Conservation (phyloP, 2,329 filamentous ascomycete genomes). For the Thielaviopsis punctulata region DNA sequence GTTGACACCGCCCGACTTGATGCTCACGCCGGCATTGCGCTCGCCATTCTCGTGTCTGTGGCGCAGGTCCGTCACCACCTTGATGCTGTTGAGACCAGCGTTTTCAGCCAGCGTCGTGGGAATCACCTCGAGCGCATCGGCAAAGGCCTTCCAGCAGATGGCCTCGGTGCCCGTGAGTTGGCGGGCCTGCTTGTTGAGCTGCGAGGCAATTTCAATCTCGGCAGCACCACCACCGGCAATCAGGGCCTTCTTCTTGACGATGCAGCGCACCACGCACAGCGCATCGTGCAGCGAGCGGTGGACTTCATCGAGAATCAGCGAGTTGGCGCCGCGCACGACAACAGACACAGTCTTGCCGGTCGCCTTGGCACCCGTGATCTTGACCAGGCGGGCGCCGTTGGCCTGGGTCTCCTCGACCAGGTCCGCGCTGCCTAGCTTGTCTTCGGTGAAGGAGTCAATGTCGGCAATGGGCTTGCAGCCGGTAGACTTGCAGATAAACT, state of each 20-base stretch:
- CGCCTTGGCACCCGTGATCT: conserved; percentile 79
- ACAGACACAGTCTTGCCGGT: conserved; percentile 82
- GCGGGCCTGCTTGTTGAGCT: conserved; percentile 66
- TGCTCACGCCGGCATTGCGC: conserved; percentile 91
- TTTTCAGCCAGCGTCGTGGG: conserved; percentile 96
- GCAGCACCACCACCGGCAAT: conserved; percentile 93
- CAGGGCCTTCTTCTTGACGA: conserved; percentile 99
- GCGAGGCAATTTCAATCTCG: conserved; percentile 87
- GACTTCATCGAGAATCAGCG: conserved; percentile 86
- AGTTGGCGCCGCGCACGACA: conserved; percentile 86
- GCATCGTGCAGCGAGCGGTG: conserved; percentile 94
- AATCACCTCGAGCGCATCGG: conserved; percentile 91
- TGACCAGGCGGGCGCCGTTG: conserved; percentile 80
- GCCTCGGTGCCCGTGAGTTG: conserved; percentile 79
- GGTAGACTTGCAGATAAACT: conserved; percentile 98
- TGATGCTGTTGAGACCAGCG: conserved; percentile 93
- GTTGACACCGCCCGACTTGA: conserved; percentile 94
- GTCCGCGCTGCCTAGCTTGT: conserved; percentile 89
- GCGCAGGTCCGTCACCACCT: conserved; percentile 89
- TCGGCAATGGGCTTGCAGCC: conserved; percentile 98
- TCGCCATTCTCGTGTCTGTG: conserved; percentile 91
- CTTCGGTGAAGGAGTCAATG: conserved; percentile 95
- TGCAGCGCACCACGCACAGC: conserved; percentile 87
- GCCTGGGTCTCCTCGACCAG: conserved; percentile 82
- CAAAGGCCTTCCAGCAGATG: conserved; percentile 98